Evolutionary conservation across 2,329 filamentous ascomycete genomes (phyloP).

Genomic region (Domatiomyces globalis): DNA sequence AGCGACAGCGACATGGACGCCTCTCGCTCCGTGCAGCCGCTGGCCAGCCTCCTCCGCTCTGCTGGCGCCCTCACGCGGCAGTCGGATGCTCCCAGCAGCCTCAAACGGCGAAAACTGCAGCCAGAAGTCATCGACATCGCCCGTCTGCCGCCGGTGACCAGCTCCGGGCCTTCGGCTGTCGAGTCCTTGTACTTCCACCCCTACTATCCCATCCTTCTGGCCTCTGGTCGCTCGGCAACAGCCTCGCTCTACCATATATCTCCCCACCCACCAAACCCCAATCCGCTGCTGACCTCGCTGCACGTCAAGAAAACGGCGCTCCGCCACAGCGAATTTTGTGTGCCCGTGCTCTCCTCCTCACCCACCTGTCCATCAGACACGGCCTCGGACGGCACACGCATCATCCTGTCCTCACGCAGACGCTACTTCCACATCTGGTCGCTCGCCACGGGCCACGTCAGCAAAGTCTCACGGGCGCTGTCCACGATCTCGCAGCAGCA

Average conservation of each 20-base stretch:
- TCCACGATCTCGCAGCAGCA: conserved; percentile 46
- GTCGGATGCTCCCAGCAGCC: conserved; percentile 35
- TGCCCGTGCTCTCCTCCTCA: conserved; percentile 37
- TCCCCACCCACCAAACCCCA: conserved; percentile 60
- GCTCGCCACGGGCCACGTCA: conserved; percentile 62
- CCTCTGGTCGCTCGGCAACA: conserved; percentile 71
- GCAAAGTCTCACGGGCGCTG: conserved; percentile 64
- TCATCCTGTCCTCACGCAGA: conserved; percentile 78
- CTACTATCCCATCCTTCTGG: conserved; percentile 63
- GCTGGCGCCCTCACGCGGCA: conserved; percentile 49
- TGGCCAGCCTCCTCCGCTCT: conserved; percentile 67
- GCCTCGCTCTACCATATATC: conserved; percentile 82
- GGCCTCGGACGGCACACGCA: conserved; percentile 22
- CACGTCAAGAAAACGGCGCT: conserved; percentile 77
- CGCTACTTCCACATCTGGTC: conserved; percentile 94
- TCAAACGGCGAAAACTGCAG: conserved; percentile 54
- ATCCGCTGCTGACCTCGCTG: conserved; percentile 79
- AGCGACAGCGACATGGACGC: conserved; percentile 43
- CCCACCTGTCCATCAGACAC: neutral
- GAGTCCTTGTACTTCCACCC: conserved; percentile 83
- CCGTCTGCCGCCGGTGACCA: conserved; percentile 70
- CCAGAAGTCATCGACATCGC: conserved; percentile 86
- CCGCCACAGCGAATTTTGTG: conserved; percentile 66
- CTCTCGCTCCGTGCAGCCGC: conserved; percentile 55
- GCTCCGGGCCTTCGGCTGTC: conserved; percentile 49